A percentile compares a stretch with the other conserved stretches of the same genome.
Evolutionary conservation across 345 rosid genomes (phyloP).

Genomic region (Turnera subulata): DNA sequence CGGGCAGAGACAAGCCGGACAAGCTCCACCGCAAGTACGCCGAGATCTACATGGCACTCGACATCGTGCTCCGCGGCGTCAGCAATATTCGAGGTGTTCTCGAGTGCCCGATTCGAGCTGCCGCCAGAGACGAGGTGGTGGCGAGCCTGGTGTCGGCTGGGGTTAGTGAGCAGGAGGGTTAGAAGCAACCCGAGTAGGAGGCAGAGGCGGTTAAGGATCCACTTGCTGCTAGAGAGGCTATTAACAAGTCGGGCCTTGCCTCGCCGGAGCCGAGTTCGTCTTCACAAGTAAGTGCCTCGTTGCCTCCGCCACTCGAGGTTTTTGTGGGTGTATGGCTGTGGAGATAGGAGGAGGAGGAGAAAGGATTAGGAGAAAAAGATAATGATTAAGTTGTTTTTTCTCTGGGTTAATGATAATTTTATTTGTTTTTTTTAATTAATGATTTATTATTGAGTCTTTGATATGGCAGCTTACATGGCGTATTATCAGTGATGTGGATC

Average conservation of each 20-base stretch:
- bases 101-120: conserved; percentile 58
- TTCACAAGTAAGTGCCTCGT: too few species aligned
- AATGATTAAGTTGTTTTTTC: too few species aligned
- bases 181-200: conserved; percentile 42
- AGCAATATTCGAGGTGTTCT: conserved; percentile 75
- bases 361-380: too few species aligned
- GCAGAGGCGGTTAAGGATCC: conserved; percentile 66
- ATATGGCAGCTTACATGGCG: too few species aligned
- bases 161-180: conserved; percentile 41
- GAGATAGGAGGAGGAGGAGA: too few species aligned
- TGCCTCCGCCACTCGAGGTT: too few species aligned
- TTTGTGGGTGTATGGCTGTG: too few species aligned
- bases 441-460: too few species aligned
- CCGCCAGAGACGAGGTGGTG: conserved; percentile 80
- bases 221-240: conserved; percentile 73
- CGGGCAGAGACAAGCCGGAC: conserved; percentile 90
- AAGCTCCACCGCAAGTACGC: conserved; percentile 86
- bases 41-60: conserved; percentile 96
- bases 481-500: too few species aligned
- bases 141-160: conserved; percentile 50
- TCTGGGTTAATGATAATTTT: too few species aligned
- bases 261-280: too few species aligned
- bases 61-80: conserved; percentile 88
- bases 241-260: conserved; percentile 73
- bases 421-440: too few species aligned